Percentiles rank a stretch among this genome's conserved stretches.
Conservation (phyloP, 805 yeast species). For the Candida coleopterorum region DNA sequence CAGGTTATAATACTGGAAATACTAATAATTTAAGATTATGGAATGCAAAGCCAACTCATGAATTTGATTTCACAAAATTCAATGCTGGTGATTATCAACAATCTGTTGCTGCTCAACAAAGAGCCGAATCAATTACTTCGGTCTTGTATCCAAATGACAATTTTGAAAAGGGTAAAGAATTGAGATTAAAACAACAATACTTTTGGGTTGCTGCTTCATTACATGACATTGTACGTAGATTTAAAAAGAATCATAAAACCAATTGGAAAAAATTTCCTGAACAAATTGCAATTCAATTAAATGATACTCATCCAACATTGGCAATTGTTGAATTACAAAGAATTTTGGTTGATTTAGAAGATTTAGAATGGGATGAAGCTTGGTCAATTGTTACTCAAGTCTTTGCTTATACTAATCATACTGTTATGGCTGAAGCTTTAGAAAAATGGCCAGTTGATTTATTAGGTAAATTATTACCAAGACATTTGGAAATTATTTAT, state of each 20-base stretch:
- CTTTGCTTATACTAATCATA: conserved; percentile 91
- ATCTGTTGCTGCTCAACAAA: conserved; percentile 79
- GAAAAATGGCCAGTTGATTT: conserved; percentile 94
- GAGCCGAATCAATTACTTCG: conserved; percentile 89
- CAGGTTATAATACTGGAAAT: conserved; percentile 77
- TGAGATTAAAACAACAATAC: conserved; percentile 90
- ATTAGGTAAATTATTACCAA: conserved; percentile 73
- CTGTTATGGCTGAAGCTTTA: conserved; percentile 91
- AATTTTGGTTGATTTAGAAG: conserved; percentile 78
- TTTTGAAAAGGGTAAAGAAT: conserved; percentile 84
- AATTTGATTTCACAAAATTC: conserved; percentile 87
- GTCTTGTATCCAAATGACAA: conserved; percentile 93
- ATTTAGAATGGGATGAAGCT: conserved; percentile 75
- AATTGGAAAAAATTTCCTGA: conserved; percentile 84
- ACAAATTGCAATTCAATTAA: conserved; percentile 85
- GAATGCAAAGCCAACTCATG: conserved; percentile 86
- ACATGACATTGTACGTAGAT: conserved; percentile 86
- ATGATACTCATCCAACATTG: conserved; percentile 92
- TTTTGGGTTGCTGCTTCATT: conserved; percentile 96
- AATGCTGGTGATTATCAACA: conserved; percentile 86
- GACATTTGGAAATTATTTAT: conserved; percentile 87
- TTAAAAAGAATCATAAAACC: conserved; percentile 64
- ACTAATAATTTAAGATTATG: conserved; percentile 88
- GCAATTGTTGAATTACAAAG: conserved; percentile 89
- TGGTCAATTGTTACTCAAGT: conserved; percentile 79